A percentile compares a stretch with the other conserved stretches of the same genome.
Conservation (phyloP, 1,139 yeast genomes). For the Kluyveromyces marxianus region DNA sequence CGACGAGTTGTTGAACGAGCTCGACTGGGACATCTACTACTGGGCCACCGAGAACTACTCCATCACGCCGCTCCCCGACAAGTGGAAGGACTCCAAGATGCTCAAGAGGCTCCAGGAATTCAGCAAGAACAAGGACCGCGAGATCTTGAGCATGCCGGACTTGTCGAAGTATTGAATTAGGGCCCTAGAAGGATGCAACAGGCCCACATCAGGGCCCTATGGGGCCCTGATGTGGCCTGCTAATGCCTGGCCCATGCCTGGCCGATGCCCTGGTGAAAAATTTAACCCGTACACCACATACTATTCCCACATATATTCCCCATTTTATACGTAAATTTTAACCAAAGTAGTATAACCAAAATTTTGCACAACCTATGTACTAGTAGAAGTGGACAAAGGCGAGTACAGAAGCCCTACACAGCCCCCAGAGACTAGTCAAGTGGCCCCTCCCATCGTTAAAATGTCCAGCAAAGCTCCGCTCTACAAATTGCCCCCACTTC, state of each 20-base stretch:
- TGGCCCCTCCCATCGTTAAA: no score
- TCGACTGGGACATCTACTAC: conserved; percentile 97
- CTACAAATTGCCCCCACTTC: conserved; percentile 60
- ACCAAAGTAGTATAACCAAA: no score
- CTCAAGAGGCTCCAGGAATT: conserved; percentile 62
- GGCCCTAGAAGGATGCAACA: not conserved
- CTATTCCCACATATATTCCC: not conserved
- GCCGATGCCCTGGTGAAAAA: not conserved
- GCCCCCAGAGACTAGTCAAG: no score
- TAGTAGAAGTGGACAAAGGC: no score
- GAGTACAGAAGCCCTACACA: no score
- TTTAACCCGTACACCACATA: conserved; percentile 1
- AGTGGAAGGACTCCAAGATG: conserved; percentile 65
- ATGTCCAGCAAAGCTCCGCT: conserved; percentile 28
- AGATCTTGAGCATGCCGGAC: conserved; percentile 81
- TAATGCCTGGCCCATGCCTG: not conserved
- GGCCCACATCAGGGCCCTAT: not conserved
- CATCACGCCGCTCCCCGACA: conserved; percentile 78
- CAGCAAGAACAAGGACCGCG: conserved; percentile 65
- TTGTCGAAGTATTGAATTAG: conserved; percentile 30
- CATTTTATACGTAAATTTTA: not conserved
- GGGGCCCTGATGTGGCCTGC: not conserved
- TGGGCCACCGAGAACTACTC: conserved; percentile 88
- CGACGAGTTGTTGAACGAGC: conserved; percentile 77
- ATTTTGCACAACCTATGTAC: no score